A percentile compares a stretch with the other conserved stretches of the same genome.
Conservation (phyloP, 805 yeast species). For the Zygosaccharomyces gambellarensis region DNA sequence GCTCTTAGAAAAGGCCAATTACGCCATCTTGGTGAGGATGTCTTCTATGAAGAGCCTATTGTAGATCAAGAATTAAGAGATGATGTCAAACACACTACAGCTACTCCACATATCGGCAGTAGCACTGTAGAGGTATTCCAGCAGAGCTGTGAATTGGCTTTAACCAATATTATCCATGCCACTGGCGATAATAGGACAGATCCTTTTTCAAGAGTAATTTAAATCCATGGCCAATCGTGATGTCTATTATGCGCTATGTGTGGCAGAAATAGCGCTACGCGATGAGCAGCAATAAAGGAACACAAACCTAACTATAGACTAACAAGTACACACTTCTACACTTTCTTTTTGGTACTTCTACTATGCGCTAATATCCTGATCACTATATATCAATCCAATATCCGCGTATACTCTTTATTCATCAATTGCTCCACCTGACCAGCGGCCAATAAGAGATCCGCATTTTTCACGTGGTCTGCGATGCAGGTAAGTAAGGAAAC, state of each 20-base stretch:
- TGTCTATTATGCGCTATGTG: neutral
- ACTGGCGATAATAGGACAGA: neutral
- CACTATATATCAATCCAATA: neutral
- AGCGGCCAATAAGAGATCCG: neutral
- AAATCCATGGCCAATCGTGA: neutral
- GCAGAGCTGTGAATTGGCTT: slow-evolving; percentile 38
- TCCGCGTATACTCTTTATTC: neutral
- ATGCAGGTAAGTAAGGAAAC: neutral
- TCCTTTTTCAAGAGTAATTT: slow-evolving; percentile 3
- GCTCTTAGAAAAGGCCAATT: slow-evolving; percentile 42
- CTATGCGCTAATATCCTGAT: neutral
- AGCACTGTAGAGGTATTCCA: slow-evolving; percentile 46
- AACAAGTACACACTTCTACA: no score
- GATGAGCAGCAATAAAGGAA: neutral
- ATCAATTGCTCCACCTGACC: neutral
- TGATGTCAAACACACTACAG: slow-evolving; percentile 40
- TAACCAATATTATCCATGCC: slow-evolving; percentile 18
- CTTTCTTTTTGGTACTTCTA: neutral
- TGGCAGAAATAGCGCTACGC: neutral
- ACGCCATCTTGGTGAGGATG: slow-evolving; percentile 57
- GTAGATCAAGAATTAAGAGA: slow-evolving; percentile 23
- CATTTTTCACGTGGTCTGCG: slow-evolving; percentile 1
- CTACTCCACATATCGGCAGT: slow-evolving; percentile 63
- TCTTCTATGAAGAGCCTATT: slow-evolving; percentile 52
- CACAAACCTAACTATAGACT: neutral